Evolutionary conservation across 345 rosid genomes (phyloP), one percentile per base, ranked within the genome.

Genomic region (Eucalyptus pauciflora): DNA sequence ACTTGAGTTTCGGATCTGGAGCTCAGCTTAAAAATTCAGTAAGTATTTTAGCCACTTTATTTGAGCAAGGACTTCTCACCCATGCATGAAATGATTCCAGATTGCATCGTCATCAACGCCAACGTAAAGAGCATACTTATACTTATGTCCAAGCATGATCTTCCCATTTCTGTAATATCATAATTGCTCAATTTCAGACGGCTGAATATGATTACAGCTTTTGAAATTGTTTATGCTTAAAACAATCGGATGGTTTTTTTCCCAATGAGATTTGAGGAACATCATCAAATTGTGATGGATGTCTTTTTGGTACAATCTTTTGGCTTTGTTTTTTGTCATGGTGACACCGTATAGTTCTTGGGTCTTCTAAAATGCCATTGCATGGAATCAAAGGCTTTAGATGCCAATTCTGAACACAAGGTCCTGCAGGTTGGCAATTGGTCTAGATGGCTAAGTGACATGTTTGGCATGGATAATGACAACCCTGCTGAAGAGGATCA

Each of bases 1-100:
- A 98, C 92, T 92, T 96, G 88, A 98, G 99, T 94, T 98, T 98
- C 89, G 97, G 99, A 87, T 96, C 99, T 91, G 99, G 99, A 13
- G 99, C 99, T 88, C 99, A 97, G 89, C 95, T 97, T 27, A 98
- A 98, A 92, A 98, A 96, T 90, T 93, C 97, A 69, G 99, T 98
- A 94, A 62, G 91, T 56, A 90, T 89, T 85, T 50, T 89, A 12
- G 29, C 43, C 12, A 41, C 41, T 49, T 56, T 43, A 85, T 76
- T 86, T 76, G n/a, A n/a, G 50, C 58, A 33, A 33, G 45, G 81
- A 71, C 45, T 33, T 71, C 80, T 71, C 45, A 10, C 85, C 48
- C 29, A 1, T 41, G 85, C 85, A 41, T 76, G 48, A 76, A 76
- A 76, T 20, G 29, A 76, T 41, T 41, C 85, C 85, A 76, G 85